Percentiles rank a stretch among this genome's conserved stretches.
Conservation (phyloP, 2,329 filamentous ascomycete genomes). For the Penicillium sp. region DNA sequence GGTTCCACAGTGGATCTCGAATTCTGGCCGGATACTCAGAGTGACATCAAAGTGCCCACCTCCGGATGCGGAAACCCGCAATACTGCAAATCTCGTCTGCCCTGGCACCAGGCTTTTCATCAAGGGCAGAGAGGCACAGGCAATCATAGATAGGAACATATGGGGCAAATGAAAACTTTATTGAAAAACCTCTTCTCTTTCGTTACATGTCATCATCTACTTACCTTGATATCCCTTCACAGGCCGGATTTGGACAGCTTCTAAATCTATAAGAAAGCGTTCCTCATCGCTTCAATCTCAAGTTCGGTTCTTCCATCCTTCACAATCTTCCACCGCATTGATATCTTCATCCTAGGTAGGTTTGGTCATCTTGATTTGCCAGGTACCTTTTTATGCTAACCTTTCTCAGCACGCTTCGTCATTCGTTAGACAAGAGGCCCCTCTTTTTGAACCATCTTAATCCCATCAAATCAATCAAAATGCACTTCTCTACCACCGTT, state of each 20-base stretch:
- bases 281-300: not conserved
- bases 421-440: conserved; percentile 23
- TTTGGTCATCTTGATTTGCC: not conserved
- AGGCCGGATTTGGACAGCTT: conserved; percentile 21
- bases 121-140: conserved; percentile 14
- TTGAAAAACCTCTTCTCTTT: conserved; percentile 5
- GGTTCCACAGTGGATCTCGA: not conserved
- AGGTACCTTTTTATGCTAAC: conserved; percentile 2
- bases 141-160: conserved; percentile 12
- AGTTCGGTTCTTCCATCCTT: not conserved
- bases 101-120: conserved; percentile 9
- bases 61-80: conserved; percentile 24
- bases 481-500: conserved; percentile 31
- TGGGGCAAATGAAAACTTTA: not conserved
- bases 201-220: conserved; percentile 20
- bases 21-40: conserved; percentile 5
- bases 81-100: conserved; percentile 6
- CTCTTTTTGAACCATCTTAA: conserved; percentile 11
- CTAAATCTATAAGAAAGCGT: conserved; percentile 21
- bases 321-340: conserved; percentile 9
- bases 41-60: conserved; percentile 18
- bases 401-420: conserved; percentile 13
- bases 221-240: conserved; percentile 1
- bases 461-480: conserved; percentile 17
- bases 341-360: conserved; percentile 9